Percentiles rank a stretch among this genome's conserved stretches.
Conservation (phyloP, 2,329 filamentous ascomycete species). For the Zymoseptoria ardabiliae region DNA sequence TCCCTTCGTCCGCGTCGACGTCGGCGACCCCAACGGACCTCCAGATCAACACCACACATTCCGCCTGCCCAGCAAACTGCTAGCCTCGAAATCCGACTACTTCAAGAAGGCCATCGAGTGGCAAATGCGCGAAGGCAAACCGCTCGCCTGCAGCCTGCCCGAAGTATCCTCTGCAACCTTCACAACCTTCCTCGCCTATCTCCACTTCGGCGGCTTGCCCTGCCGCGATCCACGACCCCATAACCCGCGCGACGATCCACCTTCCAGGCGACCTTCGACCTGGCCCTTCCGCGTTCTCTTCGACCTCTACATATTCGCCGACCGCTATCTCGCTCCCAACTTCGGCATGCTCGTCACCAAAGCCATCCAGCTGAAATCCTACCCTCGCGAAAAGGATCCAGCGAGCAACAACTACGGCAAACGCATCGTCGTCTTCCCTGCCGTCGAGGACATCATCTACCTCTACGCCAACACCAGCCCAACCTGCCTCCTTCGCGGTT, state of each 20-base stretch:
- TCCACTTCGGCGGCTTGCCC: background rate
- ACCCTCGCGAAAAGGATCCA: background rate
- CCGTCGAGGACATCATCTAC: background rate
- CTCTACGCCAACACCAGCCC: background rate
- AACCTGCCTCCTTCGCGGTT: background rate
- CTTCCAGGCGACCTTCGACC: background rate
- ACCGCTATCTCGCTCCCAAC: constrained; percentile 7
- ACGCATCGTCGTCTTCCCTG: background rate
- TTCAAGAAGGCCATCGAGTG: constrained; percentile 1
- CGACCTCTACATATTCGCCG: constrained; percentile 11
- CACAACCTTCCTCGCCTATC: background rate
- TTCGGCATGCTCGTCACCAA: constrained; percentile 7
- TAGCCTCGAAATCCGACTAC: background rate
- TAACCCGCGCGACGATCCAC: background rate
- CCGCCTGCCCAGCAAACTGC: background rate
- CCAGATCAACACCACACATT: background rate
- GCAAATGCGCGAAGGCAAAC: background rate
- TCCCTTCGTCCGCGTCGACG: background rate
- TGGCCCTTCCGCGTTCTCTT: constrained; percentile 8
- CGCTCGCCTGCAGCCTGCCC: background rate
- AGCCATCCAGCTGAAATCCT: constrained; percentile 7
- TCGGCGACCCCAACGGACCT: background rate
- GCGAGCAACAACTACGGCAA: background rate
- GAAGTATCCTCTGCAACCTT: background rate
- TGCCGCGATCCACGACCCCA: background rate